phyloP scores from a whole-genome alignment of 2,329 filamentous ascomycete species.

The Pseudogymnoascus sp. region DNA sequence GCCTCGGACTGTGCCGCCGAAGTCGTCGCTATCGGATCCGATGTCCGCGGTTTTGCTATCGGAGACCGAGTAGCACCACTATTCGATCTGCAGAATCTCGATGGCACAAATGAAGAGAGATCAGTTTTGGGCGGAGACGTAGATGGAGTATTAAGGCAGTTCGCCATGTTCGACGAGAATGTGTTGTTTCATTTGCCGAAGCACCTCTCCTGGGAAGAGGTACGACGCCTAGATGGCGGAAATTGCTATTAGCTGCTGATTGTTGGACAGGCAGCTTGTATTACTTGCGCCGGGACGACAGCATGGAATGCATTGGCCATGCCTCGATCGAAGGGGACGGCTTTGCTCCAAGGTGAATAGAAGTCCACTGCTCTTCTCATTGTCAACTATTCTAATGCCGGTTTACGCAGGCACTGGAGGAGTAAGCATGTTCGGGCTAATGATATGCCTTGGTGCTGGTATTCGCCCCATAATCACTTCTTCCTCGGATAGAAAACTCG shows the following conservation, averaged over 20 bases:
- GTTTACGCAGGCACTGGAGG: neutral
- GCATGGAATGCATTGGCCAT: neutral
- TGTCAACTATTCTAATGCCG: no score
- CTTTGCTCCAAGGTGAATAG: neutral
- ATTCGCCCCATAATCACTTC: neutral
- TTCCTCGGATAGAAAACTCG: neutral
- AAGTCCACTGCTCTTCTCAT: neutral
- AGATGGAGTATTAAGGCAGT: neutral
- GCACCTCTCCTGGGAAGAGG: neutral
- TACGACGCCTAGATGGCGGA: neutral
- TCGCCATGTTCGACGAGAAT: neutral
- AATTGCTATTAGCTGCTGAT: no score
- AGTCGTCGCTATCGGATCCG: neutral
- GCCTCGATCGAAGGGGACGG: neutral
- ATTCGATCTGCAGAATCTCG: neutral
- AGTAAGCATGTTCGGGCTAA: neutral
- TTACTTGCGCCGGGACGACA: neutral
- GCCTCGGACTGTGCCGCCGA: neutral
- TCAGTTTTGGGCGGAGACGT: neutral
- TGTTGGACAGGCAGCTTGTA: neutral
- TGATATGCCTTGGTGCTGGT: neutral
- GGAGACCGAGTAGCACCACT: neutral
- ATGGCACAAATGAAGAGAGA: neutral
- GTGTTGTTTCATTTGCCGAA: neutral
- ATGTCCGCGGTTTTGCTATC: neutral